Evolutionary conservation across 225 moss, liverwort and hornwort species (phyloP), one percentile per base, ranked within the genome.

Genomic region (Lunularia cruciata): DNA sequence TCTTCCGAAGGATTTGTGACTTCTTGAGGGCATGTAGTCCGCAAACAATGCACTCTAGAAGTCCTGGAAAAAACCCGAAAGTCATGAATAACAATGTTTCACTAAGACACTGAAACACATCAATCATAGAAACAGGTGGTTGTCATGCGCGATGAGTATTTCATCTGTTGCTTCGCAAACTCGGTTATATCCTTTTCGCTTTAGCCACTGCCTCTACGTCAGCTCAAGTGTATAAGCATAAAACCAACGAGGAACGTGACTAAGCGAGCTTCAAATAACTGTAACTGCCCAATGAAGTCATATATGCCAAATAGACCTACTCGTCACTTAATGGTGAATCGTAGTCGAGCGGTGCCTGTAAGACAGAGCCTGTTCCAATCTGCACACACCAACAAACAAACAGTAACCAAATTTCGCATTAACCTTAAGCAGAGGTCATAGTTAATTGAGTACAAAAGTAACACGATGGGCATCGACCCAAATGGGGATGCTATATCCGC

Each of bases 1-100:
- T 96, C 96, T 78, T 96, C 96, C 69, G 92, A 92, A 55, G 96
- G 92, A 52, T 74, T 85, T 28, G 74, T 85, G 56, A 96, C 90
- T 78, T 96, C 96, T 23, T 83, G 83, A 25, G 96, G 96, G 58
- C 92, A 96, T 23, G 83, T 35, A 19, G 79, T 79, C 34, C 82
- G 84, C 76, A 87, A 80, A 75, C 96, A 92, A 55, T 89, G 83
- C 49, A 82, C 34, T 57, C 70, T 81, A 20, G 81, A 76, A 13
- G 90, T 90, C 78, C 96, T 96, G 89, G 60, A 86, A 34, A 63
- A 52, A 30, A 64, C 0, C 28, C 63, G 19, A 40, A 46, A 60
- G 0, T 16, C 22, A n/a, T 16, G 20, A 5, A 60, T 60, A 8
- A 60, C 33, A 60, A 19, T 57, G 31, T 31, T 57, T 14, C 56